Base-by-base conservation (phyloP, 2,329 filamentous ascomycete species). In the Ophiobolus disseminans region DNA sequence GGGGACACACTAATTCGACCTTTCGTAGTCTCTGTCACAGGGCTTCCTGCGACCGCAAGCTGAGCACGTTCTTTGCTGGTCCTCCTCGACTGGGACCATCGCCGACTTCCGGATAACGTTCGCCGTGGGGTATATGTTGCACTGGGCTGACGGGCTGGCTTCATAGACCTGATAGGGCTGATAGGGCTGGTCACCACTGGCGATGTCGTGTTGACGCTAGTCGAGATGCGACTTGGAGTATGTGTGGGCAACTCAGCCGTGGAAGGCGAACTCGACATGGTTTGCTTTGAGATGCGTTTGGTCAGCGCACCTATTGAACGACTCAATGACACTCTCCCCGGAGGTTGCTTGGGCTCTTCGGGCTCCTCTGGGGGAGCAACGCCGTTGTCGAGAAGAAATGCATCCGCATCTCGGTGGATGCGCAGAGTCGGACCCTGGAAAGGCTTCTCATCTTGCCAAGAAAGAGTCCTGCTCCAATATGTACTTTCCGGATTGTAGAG, bases 391-490 rank as follows among this genome's bases (percentile, higher is more conserved):
- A 62, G 44, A 16, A 69, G 35, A 10, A 68, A 23, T 11, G 37
- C 38, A 30, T 70, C 65, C n/a, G 66, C 67, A 21, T 69, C 64
- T 25, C 52, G 37, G 17, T 40, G 43, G 14, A 69, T 65, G 58
- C 3, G 65, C 64, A 14, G 55, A 37, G 16, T 43, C 50, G 22
- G 50, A 47, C 11, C 42, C 28, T 2, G 53, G 45, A 3, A 59
- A 52, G 21, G 30, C 9, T 32, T 7, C 8, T 32, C 30, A 11
- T 14, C 16, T 14, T 57, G 54, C 45, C 48, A 46, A 5, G 59
- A 67, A 3, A 66, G 49, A 19, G 50, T 58, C 44, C 60, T 68
- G 2, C 63, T 40, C 2, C 64, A 55, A 19, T 40, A 40, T 7
- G 47, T 36, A 26, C 31, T n/a, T 11, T 48, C 31, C 21, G 38